Evolutionary conservation across 441 rosid genomes (phyloP).

Genomic region (Adansonia rubrostipa): DNA sequence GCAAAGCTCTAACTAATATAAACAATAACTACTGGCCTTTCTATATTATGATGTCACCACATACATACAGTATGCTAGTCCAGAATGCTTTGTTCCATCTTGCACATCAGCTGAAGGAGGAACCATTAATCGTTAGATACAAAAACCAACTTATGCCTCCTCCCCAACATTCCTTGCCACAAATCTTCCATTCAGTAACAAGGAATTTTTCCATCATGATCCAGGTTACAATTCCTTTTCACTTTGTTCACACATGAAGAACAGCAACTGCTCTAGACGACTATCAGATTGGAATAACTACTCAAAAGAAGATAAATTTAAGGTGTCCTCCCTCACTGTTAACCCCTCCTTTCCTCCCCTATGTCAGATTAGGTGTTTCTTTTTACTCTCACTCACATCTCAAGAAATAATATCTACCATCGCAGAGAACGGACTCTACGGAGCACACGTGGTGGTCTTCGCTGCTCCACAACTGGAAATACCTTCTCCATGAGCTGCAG

Average conservation of each 20-base stretch:
- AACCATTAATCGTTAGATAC: conserved; percentile 23
- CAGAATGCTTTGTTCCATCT: conserved; percentile 8
- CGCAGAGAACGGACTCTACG: conserved; percentile 56
- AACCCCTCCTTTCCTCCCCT: conserved; percentile 18
- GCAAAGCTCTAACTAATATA: conserved; percentile 6
- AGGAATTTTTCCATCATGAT: conserved; percentile 16
- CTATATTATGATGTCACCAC: conserved; percentile 17
- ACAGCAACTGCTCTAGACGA: neutral
- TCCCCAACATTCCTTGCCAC: conserved; percentile 18
- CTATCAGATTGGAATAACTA: conserved; percentile 32
- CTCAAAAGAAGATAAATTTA: conserved; percentile 18
- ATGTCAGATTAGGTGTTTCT: conserved; percentile 16
- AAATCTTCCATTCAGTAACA: conserved; percentile 4
- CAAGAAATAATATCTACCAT: conserved; percentile 47
- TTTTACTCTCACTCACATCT: neutral
- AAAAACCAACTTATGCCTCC: conserved; percentile 21
- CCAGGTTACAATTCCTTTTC: conserved; percentile 1
- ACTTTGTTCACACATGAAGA: neutral
- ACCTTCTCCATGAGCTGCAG: conserved; percentile 72
- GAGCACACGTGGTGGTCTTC: conserved; percentile 47
- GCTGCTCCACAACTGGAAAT: conserved; percentile 56
- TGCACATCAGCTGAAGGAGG: conserved; percentile 13
- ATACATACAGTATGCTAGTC: conserved; percentile 32
- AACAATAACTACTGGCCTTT: conserved; percentile 18
- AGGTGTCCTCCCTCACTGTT: neutral